These are phyloP conservation scores for Saccharomycopsis microspora DNA, from an alignment of 805 yeast species.

Conservation along the genomic window DNA sequence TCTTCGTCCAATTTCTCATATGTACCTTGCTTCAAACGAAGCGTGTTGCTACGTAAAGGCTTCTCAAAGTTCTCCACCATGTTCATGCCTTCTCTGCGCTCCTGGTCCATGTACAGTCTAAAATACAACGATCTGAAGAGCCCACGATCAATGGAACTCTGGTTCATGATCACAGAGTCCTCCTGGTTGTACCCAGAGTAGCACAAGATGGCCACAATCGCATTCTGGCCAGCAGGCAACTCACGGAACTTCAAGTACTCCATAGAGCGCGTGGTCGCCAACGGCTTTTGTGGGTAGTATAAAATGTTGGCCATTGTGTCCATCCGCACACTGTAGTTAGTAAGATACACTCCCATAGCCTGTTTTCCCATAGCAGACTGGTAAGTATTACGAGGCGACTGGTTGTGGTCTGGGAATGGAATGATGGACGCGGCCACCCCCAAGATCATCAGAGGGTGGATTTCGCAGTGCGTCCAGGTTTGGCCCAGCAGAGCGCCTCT, in stretches of 20 bases:
- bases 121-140: slow-evolving; percentile 90
- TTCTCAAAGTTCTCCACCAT: slow-evolving; percentile 96
- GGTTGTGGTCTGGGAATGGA: slow-evolving; percentile 99
- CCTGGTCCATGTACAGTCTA: slow-evolving; percentile 98
- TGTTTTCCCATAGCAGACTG: slow-evolving; percentile 99
- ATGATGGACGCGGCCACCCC: slow-evolving; percentile 98
- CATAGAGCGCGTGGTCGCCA: slow-evolving; percentile 97
- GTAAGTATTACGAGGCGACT: slow-evolving; percentile 97
- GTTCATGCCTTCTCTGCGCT: slow-evolving; percentile 96
- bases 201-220: slow-evolving; percentile 96
- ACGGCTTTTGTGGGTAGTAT: slow-evolving; percentile 95
- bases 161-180: slow-evolving; percentile 99
- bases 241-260: slow-evolving; percentile 95
- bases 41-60: slow-evolving; percentile 89
- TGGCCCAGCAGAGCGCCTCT: slow-evolving; percentile 48
- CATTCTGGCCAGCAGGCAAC: slow-evolving; percentile 98
- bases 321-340: slow-evolving; percentile 95
- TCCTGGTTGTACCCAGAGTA: slow-evolving; percentile 98
- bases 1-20: slow-evolving; percentile 97
- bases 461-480: slow-evolving; percentile 97
- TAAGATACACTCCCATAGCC: slow-evolving; percentile 98
- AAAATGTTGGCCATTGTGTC: slow-evolving; percentile 98
- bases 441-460: slow-evolving; percentile 96
- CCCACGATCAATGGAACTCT: slow-evolving; percentile 94
- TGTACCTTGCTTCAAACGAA: slow-evolving; percentile 94